Evolutionary conservation across 139 green algal genomes (phyloP), one percentile per base, ranked within the genome.

Genomic region (Spirogloea muscicola): DNA sequence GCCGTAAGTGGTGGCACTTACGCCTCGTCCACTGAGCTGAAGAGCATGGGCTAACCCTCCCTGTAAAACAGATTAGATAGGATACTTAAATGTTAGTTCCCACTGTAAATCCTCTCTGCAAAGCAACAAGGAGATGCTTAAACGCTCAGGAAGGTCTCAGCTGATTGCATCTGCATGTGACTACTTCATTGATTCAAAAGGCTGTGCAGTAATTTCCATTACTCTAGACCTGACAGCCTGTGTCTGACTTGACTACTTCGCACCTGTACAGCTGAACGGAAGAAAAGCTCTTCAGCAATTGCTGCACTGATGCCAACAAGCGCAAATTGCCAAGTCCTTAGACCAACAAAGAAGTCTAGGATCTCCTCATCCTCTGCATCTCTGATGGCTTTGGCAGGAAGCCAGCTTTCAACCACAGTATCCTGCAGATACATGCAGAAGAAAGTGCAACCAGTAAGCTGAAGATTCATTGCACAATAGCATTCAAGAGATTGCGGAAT

Each of bases 1-100:
- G 21, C 64, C 64, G 6, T 74, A 74, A 7, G 64, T 74, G 9
- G 64, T 74, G 6, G 68, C 64, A 33, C 38, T 74, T 4, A 74
- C 29, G 3, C 64, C 64, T 65, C 49, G 3, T 31, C 64, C 49
- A 31, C 25, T 61, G 25, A 74, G 16, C n/a, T 59, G 64, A 4
- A 74, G 64, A 4, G 64, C 64, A 7, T 74, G 64, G 5, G 64
- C 48, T 7, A 74, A 7, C 5, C 64, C 29, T 58, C 64, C 64
- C 49, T 74, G 46, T 31, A 31, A n/a, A n/a, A n/a, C n/a, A n/a
- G n/a, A n/a, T n/a, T n/a, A n/a, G n/a, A n/a, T n/a, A n/a, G n/a
- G n/a, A n/a, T n/a, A n/a, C n/a, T n/a, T n/a, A n/a, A n/a, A n/a
- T n/a, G n/a, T n/a, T n/a, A n/a, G n/a, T n/a, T n/a, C n/a, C n/a